Evolutionary conservation across 768 basidiomycete species (phyloP).

Genomic region (Rubroboletus pulcherrimus): DNA sequence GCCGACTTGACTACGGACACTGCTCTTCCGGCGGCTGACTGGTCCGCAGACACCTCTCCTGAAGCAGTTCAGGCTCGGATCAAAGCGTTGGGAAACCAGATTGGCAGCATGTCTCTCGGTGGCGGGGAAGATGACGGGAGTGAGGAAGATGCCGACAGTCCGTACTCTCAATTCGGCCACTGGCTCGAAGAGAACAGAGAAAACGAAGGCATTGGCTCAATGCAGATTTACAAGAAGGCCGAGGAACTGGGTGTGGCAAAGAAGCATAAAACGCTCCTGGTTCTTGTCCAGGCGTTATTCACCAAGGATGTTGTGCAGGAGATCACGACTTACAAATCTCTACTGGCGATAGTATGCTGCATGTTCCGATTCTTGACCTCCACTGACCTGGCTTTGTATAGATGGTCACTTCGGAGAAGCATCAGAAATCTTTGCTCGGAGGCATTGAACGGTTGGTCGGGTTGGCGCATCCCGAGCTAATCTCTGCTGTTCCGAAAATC

Average conservation of each 20-base stretch:
- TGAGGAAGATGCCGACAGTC: slow-evolving; percentile 82
- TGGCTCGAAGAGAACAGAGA: slow-evolving; percentile 79
- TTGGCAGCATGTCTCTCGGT: slow-evolving; percentile 50
- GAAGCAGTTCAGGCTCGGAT: slow-evolving; percentile 85
- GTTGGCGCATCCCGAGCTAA: slow-evolving; percentile 64
- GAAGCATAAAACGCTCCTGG: slow-evolving; percentile 87
- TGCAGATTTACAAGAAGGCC: slow-evolving; percentile 82
- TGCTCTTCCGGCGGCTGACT: slow-evolving; percentile 65
- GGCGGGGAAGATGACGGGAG: slow-evolving; percentile 81
- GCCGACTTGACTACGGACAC: slow-evolving; percentile 67
- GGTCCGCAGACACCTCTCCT: slow-evolving; percentile 89
- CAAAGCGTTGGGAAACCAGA: slow-evolving; percentile 57
- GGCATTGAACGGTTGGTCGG: slow-evolving; percentile 89
- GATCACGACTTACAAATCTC: slow-evolving; percentile 57
- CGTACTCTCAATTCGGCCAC: slow-evolving; percentile 75
- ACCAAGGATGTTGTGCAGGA: slow-evolving; percentile 65
- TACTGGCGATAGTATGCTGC: slow-evolving; percentile 64
- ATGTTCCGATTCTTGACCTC: background rate
- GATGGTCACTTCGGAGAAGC: slow-evolving; percentile 91
- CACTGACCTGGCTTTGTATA: slow-evolving; percentile 29
- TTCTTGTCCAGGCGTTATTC: slow-evolving; percentile 83
- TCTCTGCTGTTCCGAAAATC: slow-evolving; percentile 78
- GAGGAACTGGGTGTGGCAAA: slow-evolving; percentile 90
- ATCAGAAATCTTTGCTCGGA: slow-evolving; percentile 91
- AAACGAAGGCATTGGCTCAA: slow-evolving; percentile 33